phyloP scores from a whole-genome alignment of 805 yeast genomes.

The Wickerhamomyces sydowiorum region DNA sequence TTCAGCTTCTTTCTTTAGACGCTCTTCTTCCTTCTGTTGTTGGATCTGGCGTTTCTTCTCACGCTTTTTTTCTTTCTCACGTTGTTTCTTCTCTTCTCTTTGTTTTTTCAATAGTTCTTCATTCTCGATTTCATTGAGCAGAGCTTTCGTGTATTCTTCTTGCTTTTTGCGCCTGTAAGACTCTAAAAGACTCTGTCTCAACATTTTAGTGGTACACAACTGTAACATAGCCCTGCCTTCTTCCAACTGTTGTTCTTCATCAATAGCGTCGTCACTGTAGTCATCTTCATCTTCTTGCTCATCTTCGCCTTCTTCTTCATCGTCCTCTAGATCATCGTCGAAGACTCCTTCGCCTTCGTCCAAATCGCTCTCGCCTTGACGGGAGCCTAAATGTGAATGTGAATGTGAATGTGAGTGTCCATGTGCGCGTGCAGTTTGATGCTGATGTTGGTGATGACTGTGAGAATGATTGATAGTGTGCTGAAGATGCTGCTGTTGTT shows the following conservation, averaged over 20 bases:
- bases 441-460: background rate
- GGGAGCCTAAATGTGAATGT: constrained; percentile 3
- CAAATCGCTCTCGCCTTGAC: constrained; percentile 5
- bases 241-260: constrained; percentile 60
- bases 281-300: constrained; percentile 37
- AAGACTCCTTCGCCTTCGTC: constrained; percentile 13
- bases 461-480: background rate
- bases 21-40: constrained; percentile 48
- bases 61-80: constrained; percentile 55
- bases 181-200: constrained; percentile 65
- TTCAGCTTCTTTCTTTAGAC: constrained; percentile 37
- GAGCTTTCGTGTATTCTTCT: constrained; percentile 58
- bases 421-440: constrained; percentile 6
- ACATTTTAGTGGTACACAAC: constrained; percentile 69
- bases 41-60: constrained; percentile 64
- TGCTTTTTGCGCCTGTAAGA: constrained; percentile 81
- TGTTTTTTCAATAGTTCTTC: constrained; percentile 62
- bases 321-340: constrained; percentile 15
- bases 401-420: constrained; percentile 8
- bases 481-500: background rate
- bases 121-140: constrained; percentile 64
- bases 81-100: constrained; percentile 56
- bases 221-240: constrained; percentile 80
- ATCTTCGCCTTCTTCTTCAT: constrained; percentile 31
- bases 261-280: constrained; percentile 30